These are phyloP conservation scores for Emergomyces africanus DNA, from an alignment of 2,329 filamentous ascomycete genomes.

Conservation along the genomic window DNA sequence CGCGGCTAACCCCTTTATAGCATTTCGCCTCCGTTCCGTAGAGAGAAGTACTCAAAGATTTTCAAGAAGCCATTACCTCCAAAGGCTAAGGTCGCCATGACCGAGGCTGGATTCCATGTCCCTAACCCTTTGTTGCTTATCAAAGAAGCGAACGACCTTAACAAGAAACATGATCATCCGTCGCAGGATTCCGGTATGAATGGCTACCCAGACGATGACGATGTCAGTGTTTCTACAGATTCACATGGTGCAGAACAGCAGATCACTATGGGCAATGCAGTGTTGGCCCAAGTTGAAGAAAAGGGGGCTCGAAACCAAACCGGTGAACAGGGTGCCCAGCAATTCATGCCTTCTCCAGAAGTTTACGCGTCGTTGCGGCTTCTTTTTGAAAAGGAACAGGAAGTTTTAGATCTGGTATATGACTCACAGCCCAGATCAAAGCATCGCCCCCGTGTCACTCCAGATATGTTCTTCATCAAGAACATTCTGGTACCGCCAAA, in stretches of 20 bases:
- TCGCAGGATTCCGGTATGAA: slow-evolving; percentile 7
- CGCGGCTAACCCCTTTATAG: slow-evolving; percentile 26
- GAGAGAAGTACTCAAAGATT: slow-evolving; percentile 84
- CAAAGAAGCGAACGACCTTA: slow-evolving; percentile 32
- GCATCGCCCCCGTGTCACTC: slow-evolving; percentile 45
- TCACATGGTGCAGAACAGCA: slow-evolving; percentile 46
- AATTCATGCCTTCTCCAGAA: slow-evolving; percentile 72
- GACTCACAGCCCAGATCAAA: slow-evolving; percentile 55
- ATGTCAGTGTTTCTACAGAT: slow-evolving; percentile 47
- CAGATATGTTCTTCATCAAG: slow-evolving; percentile 91
- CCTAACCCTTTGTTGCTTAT: slow-evolving; percentile 57
- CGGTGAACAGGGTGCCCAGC: slow-evolving; percentile 39
- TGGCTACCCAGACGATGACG: slow-evolving; percentile 16
- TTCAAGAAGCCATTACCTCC: slow-evolving; percentile 67
- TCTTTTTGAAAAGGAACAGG: slow-evolving; percentile 77
- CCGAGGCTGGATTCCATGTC: slow-evolving; percentile 52
- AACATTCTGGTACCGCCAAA: slow-evolving; percentile 84
- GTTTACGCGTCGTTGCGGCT: slow-evolving; percentile 65
- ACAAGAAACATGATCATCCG: slow-evolving; percentile 20
- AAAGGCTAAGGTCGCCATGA: slow-evolving; percentile 69
- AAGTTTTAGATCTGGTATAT: slow-evolving; percentile 75
- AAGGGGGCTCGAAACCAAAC: slow-evolving; percentile 20
- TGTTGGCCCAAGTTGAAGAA: slow-evolving; percentile 20
- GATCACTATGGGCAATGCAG: slow-evolving; percentile 40
- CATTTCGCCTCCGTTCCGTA: slow-evolving; percentile 71